These are phyloP conservation scores for Ocimum tenuiflorum DNA, from an alignment of 257 asterid species.

Conservation along the genomic window DNA sequence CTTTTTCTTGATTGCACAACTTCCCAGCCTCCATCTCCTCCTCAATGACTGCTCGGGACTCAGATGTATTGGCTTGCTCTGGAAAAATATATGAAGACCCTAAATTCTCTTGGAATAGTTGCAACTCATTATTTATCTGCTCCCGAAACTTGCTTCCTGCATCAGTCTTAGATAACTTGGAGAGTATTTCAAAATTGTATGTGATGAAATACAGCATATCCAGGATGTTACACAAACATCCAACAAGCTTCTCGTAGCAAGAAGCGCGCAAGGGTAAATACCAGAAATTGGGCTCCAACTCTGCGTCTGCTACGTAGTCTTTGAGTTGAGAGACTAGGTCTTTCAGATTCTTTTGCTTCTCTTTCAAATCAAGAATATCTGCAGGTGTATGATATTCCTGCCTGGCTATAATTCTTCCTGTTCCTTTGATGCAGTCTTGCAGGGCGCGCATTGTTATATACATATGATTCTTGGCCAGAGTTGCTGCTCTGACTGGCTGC, in stretches of 20 bases:
- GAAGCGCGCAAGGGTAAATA: slow-evolving; percentile 45
- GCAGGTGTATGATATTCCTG: background rate
- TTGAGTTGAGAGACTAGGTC: slow-evolving; percentile 30
- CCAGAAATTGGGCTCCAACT: slow-evolving; percentile 59
- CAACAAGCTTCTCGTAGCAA: slow-evolving; percentile 40
- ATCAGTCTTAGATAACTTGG: slow-evolving; percentile 16
- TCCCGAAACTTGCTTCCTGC: slow-evolving; percentile 28
- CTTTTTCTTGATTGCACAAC: too few species aligned
- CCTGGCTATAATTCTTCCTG: background rate
- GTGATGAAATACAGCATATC: slow-evolving; percentile 36
- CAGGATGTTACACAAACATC: slow-evolving; percentile 27
- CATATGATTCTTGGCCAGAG: slow-evolving; percentile 43
- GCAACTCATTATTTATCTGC: slow-evolving; percentile 25
- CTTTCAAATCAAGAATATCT: slow-evolving; percentile 17
- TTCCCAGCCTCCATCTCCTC: slow-evolving; percentile 37
- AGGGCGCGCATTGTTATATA: slow-evolving; percentile 23
- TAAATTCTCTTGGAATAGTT: slow-evolving; percentile 27
- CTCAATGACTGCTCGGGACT: slow-evolving; percentile 5
- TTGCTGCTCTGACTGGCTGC: slow-evolving; percentile 53
- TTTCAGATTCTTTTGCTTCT: slow-evolving; percentile 26
- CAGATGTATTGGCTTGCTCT: slow-evolving; percentile 11
- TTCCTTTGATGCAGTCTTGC: slow-evolving; percentile 35
- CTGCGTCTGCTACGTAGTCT: slow-evolving; percentile 38
- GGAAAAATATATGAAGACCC: slow-evolving; percentile 23
- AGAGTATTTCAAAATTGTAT: slow-evolving; percentile 27